These are phyloP conservation scores for Neurospora sp. DNA, from an alignment of 495 filamentous ascomycete species.

Conservation along the genomic window DNA sequence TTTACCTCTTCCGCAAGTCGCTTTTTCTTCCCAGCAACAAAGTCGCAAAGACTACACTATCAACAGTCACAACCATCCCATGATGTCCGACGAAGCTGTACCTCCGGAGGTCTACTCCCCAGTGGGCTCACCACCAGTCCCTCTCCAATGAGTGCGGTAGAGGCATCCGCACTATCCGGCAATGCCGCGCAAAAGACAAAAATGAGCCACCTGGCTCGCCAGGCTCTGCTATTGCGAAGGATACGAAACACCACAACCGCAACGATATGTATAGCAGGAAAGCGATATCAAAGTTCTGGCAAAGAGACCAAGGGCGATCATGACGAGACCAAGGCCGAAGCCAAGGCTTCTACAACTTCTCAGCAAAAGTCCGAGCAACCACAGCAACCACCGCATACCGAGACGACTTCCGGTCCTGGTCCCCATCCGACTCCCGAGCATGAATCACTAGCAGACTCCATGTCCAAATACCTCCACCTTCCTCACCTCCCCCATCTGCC, in stretches of 20 bases:
- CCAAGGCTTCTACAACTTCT: conserved; percentile 1
- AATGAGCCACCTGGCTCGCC: conserved; percentile 28
- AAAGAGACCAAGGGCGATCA: conserved; percentile 19
- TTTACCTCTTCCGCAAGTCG: background rate
- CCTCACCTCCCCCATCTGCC: conserved; percentile 54
- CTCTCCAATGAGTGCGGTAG: conserved; percentile 28
- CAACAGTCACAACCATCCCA: background rate
- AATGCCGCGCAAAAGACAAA: conserved; percentile 22
- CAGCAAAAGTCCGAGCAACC: conserved; percentile 10
- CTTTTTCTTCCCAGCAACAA: conserved; percentile 3
- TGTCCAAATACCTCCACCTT: conserved; percentile 52
- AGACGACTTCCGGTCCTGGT: conserved; percentile 10
- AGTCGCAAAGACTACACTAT: conserved; percentile 11
- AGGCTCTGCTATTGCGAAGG: conserved; percentile 17
- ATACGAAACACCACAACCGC: background rate
- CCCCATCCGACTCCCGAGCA: conserved; percentile 7
- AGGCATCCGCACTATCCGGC: conserved; percentile 25
- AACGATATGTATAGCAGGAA: conserved; percentile 18
- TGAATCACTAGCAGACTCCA: conserved; percentile 26
- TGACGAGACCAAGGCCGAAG: conserved; percentile 12
- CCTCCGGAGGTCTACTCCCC: conserved; percentile 33
- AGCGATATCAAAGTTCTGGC: background rate
- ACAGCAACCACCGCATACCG: background rate
- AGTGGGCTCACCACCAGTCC: conserved; percentile 27
- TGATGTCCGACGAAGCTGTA: conserved; percentile 31